Evolutionary conservation across 2,329 filamentous ascomycete species (phyloP).

Genomic region (Diaporthe destruens): DNA sequence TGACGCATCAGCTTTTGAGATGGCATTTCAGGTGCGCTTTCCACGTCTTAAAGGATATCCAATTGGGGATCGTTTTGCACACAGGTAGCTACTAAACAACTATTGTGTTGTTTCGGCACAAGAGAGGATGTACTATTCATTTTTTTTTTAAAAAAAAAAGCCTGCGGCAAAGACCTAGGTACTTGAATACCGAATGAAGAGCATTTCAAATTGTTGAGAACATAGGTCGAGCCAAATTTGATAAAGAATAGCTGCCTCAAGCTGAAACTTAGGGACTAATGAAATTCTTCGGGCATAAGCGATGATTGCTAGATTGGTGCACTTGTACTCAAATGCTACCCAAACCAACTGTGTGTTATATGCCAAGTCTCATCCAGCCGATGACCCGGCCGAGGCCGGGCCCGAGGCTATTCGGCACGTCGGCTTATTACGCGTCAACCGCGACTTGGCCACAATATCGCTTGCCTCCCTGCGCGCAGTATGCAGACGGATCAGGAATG

Average conservation of each 20-base stretch:
- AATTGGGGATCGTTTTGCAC: too few relatives aligned
- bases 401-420: slow-evolving; percentile 32
- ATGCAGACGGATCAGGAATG: too few relatives aligned
- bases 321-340: background rate
- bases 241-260: background rate
- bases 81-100: background rate
- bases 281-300: too few relatives aligned
- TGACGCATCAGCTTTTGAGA: background rate
- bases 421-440: background rate
- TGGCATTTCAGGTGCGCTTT: background rate
- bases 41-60: background rate
- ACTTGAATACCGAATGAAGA: too few relatives aligned
- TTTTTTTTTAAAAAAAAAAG: too few relatives aligned
- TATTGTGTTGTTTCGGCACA: background rate
- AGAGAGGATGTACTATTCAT: too few relatives aligned
- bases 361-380: background rate
- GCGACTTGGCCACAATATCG: background rate
- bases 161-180: background rate
- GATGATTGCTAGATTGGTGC: too few relatives aligned
- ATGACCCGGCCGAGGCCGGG: background rate
- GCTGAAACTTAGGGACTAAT: background rate
- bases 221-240: background rate
- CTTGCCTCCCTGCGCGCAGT: too few relatives aligned
- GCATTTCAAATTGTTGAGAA: background rate
- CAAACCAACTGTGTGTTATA: background rate